A percentile compares a stretch with the other conserved stretches of the same genome.
Evolutionary conservation across 768 basidiomycete species (phyloP).

Genomic region (Gautieria morchelliformis): DNA sequence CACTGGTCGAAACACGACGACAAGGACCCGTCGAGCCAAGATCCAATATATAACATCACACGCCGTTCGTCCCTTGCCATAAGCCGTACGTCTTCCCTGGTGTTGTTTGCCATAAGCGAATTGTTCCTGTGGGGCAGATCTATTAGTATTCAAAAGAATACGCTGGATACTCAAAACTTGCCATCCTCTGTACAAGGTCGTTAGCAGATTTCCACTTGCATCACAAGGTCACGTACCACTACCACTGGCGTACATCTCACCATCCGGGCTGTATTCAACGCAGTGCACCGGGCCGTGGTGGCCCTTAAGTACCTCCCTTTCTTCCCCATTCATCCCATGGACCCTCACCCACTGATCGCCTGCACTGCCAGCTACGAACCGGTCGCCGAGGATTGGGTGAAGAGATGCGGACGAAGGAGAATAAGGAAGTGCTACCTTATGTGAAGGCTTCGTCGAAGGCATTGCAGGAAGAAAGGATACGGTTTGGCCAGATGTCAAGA

Average conservation of each 20-base stretch:
- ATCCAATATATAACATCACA: constrained; percentile 1
- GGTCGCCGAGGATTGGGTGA: constrained; percentile 79
- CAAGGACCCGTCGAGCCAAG: background rate
- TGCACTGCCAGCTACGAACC: constrained; percentile 85
- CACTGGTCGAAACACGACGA: background rate
- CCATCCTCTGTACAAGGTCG: constrained; percentile 53
- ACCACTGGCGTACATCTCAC: constrained; percentile 95
- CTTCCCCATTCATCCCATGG: constrained; percentile 83
- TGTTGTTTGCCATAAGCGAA: constrained; percentile 95
- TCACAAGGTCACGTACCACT: constrained; percentile 56
- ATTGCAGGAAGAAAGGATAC: constrained; percentile 84
- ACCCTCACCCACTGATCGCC: constrained; percentile 96
- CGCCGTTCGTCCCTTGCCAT: constrained; percentile 53
- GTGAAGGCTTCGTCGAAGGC: constrained; percentile 52
- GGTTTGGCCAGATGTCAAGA: constrained; percentile 85
- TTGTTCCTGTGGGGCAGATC: constrained; percentile 52
- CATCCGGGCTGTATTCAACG: constrained; percentile 89
- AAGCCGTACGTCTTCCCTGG: constrained; percentile 88
- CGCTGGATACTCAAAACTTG: constrained; percentile 22
- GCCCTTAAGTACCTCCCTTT: constrained; percentile 86
- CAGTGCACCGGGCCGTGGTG: constrained; percentile 97
- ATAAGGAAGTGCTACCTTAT: constrained; percentile 73
- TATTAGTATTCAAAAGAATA: background rate
- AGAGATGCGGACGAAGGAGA: constrained; percentile 91
- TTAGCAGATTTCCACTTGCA: constrained; percentile 3